Base-by-base conservation (phyloP, 768 basidiomycete species). In the Grammothele lineata region DNA sequence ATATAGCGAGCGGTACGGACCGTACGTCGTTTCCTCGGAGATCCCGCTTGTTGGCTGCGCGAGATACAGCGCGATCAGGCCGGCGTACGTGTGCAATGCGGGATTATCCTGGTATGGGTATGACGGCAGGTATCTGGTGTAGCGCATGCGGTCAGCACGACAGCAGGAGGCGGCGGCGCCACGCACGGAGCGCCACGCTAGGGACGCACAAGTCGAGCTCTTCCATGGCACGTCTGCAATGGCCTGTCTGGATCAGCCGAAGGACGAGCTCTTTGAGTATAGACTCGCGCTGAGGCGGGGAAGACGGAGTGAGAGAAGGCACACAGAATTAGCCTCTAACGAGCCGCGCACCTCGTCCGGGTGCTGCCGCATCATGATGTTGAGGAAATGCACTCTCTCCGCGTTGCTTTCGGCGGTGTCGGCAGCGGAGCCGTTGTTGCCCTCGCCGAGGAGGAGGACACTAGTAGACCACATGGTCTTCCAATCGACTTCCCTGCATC, bases 71-170 rank as follows among this genome's bases (percentile, higher is more conserved):
- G 74, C 77, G 11, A 89, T 67, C 43, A 94, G 66, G 1, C 89
- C 92, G 3, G 92, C 91, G 52, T 94, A 93, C 14, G 81, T 71
- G 57, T 95, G 89, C 23, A 95, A 70, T 6, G 81, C 67, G 1
- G 85, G 76, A 53, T 90, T 88, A 55, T 91, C 86, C 59, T 83
- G 84, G 68, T 83, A 95, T 2, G 93, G 93, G 61, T 87, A 85
- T 2, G 89, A 86, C 1, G 91, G 88, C 5, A 95, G 74, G 62
- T 89, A 94, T 21, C 92, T 92, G 53, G 40, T n/a, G n/a, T n/a
- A n/a, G 42, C 35, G 19, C 26, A 33, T 9, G 25, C 36, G 14
- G 27, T 30, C 27, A 7, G n/a, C n/a, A n/a, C n/a, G n/a, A n/a
- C n/a, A n/a, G n/a, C n/a, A n/a, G n/a, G 8, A 30, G 27, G 8